Percentiles rank a stretch among this genome's conserved stretches.
Evolutionary conservation across 305 asterid species (phyloP).

Genomic region (Solanum hybrid): DNA sequence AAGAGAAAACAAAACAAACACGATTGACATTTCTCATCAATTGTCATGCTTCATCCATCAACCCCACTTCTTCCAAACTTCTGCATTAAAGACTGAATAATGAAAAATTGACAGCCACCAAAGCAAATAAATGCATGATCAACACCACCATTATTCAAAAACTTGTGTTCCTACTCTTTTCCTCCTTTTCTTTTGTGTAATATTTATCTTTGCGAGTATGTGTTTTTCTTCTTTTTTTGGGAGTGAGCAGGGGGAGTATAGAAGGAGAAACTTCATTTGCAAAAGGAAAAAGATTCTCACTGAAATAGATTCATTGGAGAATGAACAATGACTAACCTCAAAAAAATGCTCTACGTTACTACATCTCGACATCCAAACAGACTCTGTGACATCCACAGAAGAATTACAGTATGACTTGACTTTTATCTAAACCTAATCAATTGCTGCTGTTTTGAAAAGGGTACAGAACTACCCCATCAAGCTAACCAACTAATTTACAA

Average conservation of each 20-base stretch:
- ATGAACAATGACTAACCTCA: constrained; percentile 36
- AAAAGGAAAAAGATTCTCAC: constrained; percentile 21
- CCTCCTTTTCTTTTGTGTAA: too few relatives aligned
- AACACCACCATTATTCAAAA: too few relatives aligned
- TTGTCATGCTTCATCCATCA: too few relatives aligned
- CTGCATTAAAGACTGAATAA: too few relatives aligned
- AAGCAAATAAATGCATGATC: too few relatives aligned
- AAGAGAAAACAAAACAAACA: too few relatives aligned
- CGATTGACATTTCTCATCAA: too few relatives aligned
- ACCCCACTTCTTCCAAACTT: too few relatives aligned
- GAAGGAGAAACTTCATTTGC: constrained; percentile 15
- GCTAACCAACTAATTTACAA: constrained; percentile 65
- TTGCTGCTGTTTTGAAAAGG: constrained; percentile 32
- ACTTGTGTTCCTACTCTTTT: too few relatives aligned
- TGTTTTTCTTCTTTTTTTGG: too few relatives aligned
- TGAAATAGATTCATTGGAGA: constrained; percentile 13
- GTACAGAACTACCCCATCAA: constrained; percentile 27
- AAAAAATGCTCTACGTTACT: constrained; percentile 34
- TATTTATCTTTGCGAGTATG: too few relatives aligned
- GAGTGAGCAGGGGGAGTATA: background rate
- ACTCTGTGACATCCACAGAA: constrained; percentile 11
- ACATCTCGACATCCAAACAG: background rate
- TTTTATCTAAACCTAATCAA: constrained; percentile 56
- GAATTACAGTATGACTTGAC: constrained; percentile 37
- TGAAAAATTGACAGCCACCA: too few relatives aligned